phyloP scores from a whole-genome alignment of 495 filamentous ascomycete genomes.

The Cudoniella acicularis region DNA sequence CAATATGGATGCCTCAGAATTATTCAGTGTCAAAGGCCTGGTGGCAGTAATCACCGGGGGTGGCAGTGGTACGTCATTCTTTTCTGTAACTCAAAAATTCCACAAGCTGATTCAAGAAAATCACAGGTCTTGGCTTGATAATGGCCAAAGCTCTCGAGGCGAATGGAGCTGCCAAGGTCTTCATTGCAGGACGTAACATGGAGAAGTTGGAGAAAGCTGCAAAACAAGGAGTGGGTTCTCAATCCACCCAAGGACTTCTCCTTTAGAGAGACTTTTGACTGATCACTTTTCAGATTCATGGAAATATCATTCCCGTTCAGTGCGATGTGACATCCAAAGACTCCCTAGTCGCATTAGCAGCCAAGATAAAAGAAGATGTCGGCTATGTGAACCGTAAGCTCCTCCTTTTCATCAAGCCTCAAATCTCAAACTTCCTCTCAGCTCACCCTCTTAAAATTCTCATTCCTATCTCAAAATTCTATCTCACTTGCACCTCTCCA shows the following conservation, averaged over 20 bases:
- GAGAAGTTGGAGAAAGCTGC: conserved; percentile 44
- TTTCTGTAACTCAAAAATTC: background rate
- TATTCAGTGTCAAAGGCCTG: conserved; percentile 54
- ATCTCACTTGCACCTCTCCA: too few relatives aligned
- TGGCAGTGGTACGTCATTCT: conserved; percentile 40
- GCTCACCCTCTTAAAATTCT: too few relatives aligned
- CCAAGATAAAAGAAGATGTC: conserved; percentile 45
- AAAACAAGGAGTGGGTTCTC: conserved; percentile 48
- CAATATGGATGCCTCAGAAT: conserved; percentile 28
- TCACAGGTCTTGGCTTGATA: conserved; percentile 54
- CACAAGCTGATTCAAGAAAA: background rate
- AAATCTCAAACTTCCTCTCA: background rate
- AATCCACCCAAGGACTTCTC: conserved; percentile 62
- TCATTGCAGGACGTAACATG: conserved; percentile 59
- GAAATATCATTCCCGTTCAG: conserved; percentile 50
- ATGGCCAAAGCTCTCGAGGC: conserved; percentile 57
- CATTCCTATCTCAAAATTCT: too few relatives aligned
- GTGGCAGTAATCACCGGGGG: conserved; percentile 58
- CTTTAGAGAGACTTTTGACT: background rate
- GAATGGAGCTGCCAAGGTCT: conserved; percentile 61
- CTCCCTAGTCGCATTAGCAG: conserved; percentile 47
- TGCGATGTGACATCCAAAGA: conserved; percentile 63
- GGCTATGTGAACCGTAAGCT: conserved; percentile 50
- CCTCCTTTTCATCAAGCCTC: background rate
- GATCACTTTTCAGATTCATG: conserved; percentile 20